These are phyloP conservation scores for Neurospora sp. DNA, from an alignment of 495 filamentous ascomycete genomes.

Conservation along the genomic window DNA sequence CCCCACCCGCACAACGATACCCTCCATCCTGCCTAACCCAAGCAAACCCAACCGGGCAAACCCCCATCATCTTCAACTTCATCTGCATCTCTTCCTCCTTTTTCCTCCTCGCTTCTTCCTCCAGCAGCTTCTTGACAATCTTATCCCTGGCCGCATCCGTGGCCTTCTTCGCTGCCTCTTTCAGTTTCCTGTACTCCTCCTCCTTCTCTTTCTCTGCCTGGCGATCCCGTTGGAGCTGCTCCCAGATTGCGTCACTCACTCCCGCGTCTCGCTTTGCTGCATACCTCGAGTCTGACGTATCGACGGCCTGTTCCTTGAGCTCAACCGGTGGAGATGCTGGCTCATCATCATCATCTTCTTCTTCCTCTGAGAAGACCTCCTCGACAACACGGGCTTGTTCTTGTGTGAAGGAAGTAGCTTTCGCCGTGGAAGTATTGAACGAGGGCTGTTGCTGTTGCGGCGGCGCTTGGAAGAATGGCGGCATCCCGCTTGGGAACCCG, in stretches of 20 bases:
- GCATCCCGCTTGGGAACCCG: not conserved
- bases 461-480: not conserved
- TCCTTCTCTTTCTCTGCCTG: conserved; percentile 22
- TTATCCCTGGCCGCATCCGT: conserved; percentile 13
- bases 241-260: conserved; percentile 52
- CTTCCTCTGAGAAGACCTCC: not conserved
- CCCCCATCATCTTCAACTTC: conserved; percentile 39
- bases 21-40: too few relatives aligned
- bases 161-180: conserved; percentile 13
- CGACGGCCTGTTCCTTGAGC: conserved; percentile 2
- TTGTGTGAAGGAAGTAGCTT: not conserved
- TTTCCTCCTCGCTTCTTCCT: conserved; percentile 14
- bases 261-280: conserved; percentile 37
- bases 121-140: conserved; percentile 17
- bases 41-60: conserved; percentile 38
- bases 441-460: not conserved
- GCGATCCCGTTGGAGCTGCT: conserved; percentile 43
- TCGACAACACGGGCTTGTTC: not conserved
- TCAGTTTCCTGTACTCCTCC: conserved; percentile 16
- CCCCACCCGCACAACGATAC: too few relatives aligned
- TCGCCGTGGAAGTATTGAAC: not conserved
- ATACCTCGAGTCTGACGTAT: not conserved
- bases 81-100: conserved; percentile 17
- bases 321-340: not conserved
- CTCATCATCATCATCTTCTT: not conserved